Evolutionary conservation across 305 asterid species (phyloP), one percentile per base, ranked within the genome.

Genomic region (Coffea humblotiana): DNA sequence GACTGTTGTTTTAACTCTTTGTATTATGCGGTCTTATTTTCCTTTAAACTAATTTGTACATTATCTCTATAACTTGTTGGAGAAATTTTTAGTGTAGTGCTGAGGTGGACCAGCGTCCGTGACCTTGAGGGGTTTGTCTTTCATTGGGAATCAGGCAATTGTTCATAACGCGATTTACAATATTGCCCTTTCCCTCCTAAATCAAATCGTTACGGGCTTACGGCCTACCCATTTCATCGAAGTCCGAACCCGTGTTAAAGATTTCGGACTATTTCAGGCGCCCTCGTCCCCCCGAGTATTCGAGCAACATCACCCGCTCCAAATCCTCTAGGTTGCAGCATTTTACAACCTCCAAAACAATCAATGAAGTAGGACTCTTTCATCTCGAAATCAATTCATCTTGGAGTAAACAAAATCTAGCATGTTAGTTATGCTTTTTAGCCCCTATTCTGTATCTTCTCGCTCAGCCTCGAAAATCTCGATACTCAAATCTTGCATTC

Each of bases 401-500:
- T 32, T 32, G 32, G 32, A 32, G 32, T 51, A 16, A 32, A 32
- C 72, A 1, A 14, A 35, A 32, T 32, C 32, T 32, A 32, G 32
- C 49, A 65, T 19, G 9, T 75, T 2, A 43, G 65, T 25, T 29
- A 81, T 81, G 78, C 63, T 51, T 48, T 72, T 77, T 51, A 74
- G 32, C 47, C 74, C 63, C 15, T 43, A n/a, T n/a, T 23, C 51
- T 8, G 2, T 48, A 40, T 19, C 47, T 21, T 58, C 77, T 29
- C 56, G 2, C 3, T 27, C 49, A 37, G 1, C 76, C 51, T 25
- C 71, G n/a, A 37, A 54, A 61, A 45, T 71, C 48, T 61, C 51
- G 37, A 35, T 23, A 13, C 29, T 70, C 23, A 51, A 76, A 47
- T 43, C 21, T 63, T 66, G 70, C 74, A 27, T 81, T 43, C 97